Evolutionary conservation across 2,329 filamentous ascomycete species (phyloP).

Genomic region (Paecilomyces sp.): DNA sequence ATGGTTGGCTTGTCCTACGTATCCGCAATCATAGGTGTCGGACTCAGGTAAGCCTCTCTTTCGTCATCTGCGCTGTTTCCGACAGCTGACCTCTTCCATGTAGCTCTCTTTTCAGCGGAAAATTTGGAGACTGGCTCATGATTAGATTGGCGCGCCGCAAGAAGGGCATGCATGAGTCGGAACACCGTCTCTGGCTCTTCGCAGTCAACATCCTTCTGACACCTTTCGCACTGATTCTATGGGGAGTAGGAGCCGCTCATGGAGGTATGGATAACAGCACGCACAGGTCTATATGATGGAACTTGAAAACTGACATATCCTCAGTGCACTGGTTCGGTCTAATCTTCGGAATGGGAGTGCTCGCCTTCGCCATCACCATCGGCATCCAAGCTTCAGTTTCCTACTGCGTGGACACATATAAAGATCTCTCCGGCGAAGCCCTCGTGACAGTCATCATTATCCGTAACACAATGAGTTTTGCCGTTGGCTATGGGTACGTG

Average conservation of each 20-base stretch:
- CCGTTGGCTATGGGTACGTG: slow-evolving; percentile 36
- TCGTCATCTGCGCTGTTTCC: not conserved
- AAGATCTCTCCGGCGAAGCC: slow-evolving; percentile 42
- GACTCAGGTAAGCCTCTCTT: slow-evolving; percentile 5
- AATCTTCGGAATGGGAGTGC: slow-evolving; percentile 42
- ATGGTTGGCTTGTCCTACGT: slow-evolving; percentile 19
- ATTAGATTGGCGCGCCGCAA: slow-evolving; percentile 14
- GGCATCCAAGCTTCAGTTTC: slow-evolving; percentile 37
- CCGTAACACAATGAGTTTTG: slow-evolving; percentile 30
- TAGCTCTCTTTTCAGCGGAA: slow-evolving; percentile 9
- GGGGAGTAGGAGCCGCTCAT: slow-evolving; percentile 43
- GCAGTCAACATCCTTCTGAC: slow-evolving; percentile 4
- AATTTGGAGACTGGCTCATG: slow-evolving; percentile 16
- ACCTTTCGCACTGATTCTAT: slow-evolving; percentile 6
- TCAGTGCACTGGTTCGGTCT: slow-evolving; percentile 44
- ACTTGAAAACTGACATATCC: not conserved
- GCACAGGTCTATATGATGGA: not conserved
- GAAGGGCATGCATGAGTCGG: slow-evolving; percentile 17
- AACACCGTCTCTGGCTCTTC: slow-evolving; percentile 17
- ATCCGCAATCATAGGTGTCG: slow-evolving; percentile 8
- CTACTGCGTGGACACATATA: slow-evolving; percentile 45
- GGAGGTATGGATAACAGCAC: slow-evolving; percentile 4
- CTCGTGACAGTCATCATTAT: slow-evolving; percentile 45
- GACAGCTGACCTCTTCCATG: not conserved
- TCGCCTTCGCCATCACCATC: slow-evolving; percentile 38